Evolutionary conservation across 306 rosid genomes (phyloP).

Genomic region (Castanospermum australe): DNA sequence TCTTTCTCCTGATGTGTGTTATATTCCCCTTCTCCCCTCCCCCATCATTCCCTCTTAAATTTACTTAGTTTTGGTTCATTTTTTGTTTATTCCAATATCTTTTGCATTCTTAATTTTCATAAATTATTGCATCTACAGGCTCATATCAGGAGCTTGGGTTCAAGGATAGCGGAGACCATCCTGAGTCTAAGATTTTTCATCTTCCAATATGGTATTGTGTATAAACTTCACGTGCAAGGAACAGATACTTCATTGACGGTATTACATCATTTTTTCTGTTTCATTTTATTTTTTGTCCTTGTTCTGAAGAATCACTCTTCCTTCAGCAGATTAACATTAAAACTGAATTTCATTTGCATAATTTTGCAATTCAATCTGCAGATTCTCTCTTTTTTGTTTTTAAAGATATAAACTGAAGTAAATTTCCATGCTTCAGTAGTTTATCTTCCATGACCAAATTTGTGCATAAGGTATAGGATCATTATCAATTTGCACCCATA

Average conservation of each 20-base stretch:
- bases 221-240: conserved; percentile 70
- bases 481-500: not conserved
- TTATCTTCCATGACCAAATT: not conserved
- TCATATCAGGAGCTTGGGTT: conserved; percentile 72
- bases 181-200: conserved; percentile 87
- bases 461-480: not conserved
- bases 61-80: not conserved
- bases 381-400: not conserved
- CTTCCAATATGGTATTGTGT: conserved; percentile 92
- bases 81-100: not conserved
- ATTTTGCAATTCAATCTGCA: not conserved
- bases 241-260: conserved; percentile 78
- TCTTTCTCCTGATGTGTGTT: not conserved
- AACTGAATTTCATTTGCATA: not conserved
- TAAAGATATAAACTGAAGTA: not conserved
- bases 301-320: not conserved
- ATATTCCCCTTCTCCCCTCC: not conserved
- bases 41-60: not conserved
- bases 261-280: conserved; percentile 20
- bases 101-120: not conserved
- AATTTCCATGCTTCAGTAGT: not conserved
- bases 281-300: not conserved
- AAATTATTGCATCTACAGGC: conserved; percentile 47
- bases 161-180: conserved; percentile 84
- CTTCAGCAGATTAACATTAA: not conserved